These are phyloP conservation scores for Pogostemon cablin DNA, from an alignment of 257 asterid species.

Conservation along the genomic window DNA sequence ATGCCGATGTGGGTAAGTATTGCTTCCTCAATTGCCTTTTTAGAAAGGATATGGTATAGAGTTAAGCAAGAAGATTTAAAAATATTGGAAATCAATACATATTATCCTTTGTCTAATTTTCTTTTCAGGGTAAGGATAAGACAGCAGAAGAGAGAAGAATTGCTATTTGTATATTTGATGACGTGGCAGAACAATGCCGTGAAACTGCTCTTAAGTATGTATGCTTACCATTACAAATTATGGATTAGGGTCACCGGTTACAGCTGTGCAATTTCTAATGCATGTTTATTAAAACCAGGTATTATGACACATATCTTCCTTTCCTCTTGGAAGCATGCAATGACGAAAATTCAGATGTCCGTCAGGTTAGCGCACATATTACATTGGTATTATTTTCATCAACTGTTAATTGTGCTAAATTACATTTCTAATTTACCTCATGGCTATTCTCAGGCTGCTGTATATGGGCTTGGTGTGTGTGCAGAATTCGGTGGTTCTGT, in stretches of 20 bases:
- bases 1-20: slow-evolving; percentile 98
- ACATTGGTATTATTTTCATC: not conserved
- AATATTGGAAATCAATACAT: not conserved
- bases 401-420: slow-evolving; percentile 14
- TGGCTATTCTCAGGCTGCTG: slow-evolving; percentile 77
- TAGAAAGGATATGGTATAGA: not conserved
- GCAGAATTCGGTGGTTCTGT: slow-evolving; percentile 90
- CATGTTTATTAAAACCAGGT: slow-evolving; percentile 49
- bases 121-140: slow-evolving; percentile 85
- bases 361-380: slow-evolving; percentile 62
- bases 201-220: slow-evolving; percentile 80
- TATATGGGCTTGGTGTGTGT: slow-evolving; percentile 96
- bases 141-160: slow-evolving; percentile 95
- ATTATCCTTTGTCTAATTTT: slow-evolving; percentile 2
- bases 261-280: slow-evolving; percentile 17
- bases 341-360: slow-evolving; percentile 86
- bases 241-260: slow-evolving; percentile 26
- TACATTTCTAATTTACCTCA: slow-evolving; percentile 27
- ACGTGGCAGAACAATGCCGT: slow-evolving; percentile 94
- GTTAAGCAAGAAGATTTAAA: not conserved
- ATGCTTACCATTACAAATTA: slow-evolving; percentile 1
- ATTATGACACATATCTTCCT: slow-evolving; percentile 86
- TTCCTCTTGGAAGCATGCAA: slow-evolving; percentile 95
- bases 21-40: slow-evolving; percentile 7
- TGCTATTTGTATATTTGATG: slow-evolving; percentile 95